Conservation (phyloP, 2,329 filamentous ascomycete species). For the Ceratocystis cacaofunesta region DNA sequence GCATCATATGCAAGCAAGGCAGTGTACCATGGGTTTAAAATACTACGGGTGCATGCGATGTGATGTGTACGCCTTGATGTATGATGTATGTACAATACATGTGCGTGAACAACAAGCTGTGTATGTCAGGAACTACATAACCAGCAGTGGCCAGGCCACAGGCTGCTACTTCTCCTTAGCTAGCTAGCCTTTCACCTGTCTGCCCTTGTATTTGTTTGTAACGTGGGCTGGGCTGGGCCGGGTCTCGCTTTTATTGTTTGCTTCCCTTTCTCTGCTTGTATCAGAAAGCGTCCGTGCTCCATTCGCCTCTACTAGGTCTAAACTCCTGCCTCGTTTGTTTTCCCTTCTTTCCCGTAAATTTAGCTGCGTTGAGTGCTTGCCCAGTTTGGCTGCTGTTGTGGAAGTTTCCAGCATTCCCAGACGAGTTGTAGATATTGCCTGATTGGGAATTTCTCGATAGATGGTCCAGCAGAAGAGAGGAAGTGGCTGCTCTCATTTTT, state of each 20-base stretch:
- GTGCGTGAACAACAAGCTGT: too few species aligned
- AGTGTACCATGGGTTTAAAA: too few species aligned
- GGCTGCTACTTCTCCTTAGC: too few species aligned
- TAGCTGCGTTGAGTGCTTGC: not conserved
- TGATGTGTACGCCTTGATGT: too few species aligned
- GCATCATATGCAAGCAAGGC: not conserved
- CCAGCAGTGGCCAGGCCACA: too few species aligned
- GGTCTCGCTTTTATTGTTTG: not conserved
- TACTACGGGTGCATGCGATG: too few species aligned
- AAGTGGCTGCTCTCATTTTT: not conserved
- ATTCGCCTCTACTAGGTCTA: not conserved
- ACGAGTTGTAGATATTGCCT: constrained; percentile 2
- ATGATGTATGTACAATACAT: too few species aligned
- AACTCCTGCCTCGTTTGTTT: not conserved
- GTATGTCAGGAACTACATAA: too few species aligned
- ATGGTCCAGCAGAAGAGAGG: not conserved
- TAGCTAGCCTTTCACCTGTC: too few species aligned
- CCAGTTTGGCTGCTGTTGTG: not conserved
- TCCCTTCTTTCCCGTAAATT: not conserved
- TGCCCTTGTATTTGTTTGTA: not conserved
- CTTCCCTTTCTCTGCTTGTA: not conserved
- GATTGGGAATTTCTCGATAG: not conserved
- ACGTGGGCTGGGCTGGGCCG: too few species aligned
- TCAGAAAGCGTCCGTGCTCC: constrained; percentile 4
- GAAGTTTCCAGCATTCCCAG: not conserved